Percentiles rank a stretch among this genome's conserved stretches.
These are phyloP conservation scores for Pyrrhoderma lamaoense DNA, from an alignment of 1,284 basidiomycete species.

Conservation along the genomic window DNA sequence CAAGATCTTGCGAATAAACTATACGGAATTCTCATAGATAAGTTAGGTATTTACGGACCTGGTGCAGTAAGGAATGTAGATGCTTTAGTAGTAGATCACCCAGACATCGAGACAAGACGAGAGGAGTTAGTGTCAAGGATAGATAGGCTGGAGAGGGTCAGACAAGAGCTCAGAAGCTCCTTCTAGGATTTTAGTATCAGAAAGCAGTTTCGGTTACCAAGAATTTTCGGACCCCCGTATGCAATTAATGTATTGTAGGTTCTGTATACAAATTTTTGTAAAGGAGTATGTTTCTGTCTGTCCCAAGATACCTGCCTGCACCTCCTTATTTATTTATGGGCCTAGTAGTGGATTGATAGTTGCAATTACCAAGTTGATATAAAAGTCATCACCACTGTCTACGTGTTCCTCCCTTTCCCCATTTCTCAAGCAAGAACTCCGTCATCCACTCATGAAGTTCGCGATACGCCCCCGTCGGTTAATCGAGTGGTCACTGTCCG, in stretches of 20 bases:
- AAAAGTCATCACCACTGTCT: constrained; percentile 46
- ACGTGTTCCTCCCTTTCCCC: constrained; percentile 76
- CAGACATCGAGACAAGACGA: constrained; percentile 3
- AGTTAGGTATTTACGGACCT: constrained; percentile 2
- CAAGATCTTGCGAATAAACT: constrained; percentile 9
- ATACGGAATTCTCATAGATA: constrained; percentile 4
- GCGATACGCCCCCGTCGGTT: constrained; percentile 64
- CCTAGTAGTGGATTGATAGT: too few relatives aligned
- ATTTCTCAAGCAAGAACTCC: constrained; percentile 78
- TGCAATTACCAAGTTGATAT: too few relatives aligned
- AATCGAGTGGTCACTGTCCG: constrained; percentile 86
- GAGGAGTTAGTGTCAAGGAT: constrained; percentile 5
- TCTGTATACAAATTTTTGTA: too few relatives aligned
- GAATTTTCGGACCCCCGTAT: too few relatives aligned
- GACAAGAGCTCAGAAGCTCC: constrained; percentile 5
- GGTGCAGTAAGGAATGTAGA: constrained; percentile 4
- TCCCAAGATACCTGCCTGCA: too few relatives aligned
- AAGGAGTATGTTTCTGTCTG: too few relatives aligned
- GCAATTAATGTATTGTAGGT: too few relatives aligned
- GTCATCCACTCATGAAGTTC: constrained; percentile 88
- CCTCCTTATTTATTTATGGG: too few relatives aligned
- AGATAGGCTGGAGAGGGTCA: constrained; percentile 6
- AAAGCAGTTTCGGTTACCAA: too few relatives aligned
- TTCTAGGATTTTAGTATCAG: too few relatives aligned
- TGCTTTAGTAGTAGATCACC: constrained; percentile 8